Percentiles rank a stretch among this genome's conserved stretches.
phyloP scores from a whole-genome alignment of 371 early-diverging fungal species.

The Rhizomucor miehei region DNA sequence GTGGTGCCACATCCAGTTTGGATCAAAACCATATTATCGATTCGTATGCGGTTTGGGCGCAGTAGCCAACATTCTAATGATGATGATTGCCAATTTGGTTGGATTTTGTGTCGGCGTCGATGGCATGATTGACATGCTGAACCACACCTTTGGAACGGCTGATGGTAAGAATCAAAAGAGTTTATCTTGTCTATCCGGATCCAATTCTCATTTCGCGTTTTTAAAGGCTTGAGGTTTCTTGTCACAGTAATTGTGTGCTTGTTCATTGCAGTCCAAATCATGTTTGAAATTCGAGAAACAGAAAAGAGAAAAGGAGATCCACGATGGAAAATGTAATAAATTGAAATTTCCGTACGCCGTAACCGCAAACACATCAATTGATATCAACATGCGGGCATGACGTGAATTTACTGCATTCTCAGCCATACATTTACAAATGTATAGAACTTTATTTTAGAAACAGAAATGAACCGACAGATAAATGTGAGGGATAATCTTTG shows the following conservation, averaged over 20 bases:
- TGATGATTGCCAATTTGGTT: conserved; percentile 94
- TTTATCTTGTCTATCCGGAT: too few species aligned
- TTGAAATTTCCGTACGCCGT: neutral
- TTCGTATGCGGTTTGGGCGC: conserved; percentile 83
- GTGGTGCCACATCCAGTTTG: too few species aligned
- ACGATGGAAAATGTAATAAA: conserved; percentile 38
- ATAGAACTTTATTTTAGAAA: too few species aligned
- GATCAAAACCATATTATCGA: conserved; percentile 68
- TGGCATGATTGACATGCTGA: conserved; percentile 70
- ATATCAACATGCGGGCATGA: too few species aligned
- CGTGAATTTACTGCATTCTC: too few species aligned
- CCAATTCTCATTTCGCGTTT: neutral
- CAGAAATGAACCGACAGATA: too few species aligned
- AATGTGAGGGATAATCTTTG: too few species aligned
- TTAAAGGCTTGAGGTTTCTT: conserved; percentile 47
- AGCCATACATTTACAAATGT: too few species aligned
- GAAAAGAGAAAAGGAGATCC: conserved; percentile 60
- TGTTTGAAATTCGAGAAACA: conserved; percentile 81
- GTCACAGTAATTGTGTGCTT: conserved; percentile 49
- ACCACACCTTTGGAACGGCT: conserved; percentile 37
- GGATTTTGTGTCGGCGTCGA: conserved; percentile 91
- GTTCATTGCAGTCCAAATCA: conserved; percentile 74
- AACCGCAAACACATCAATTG: neutral
- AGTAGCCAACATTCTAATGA: conserved; percentile 82
- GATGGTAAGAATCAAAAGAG: conserved; percentile 32